Base-by-base conservation (phyloP, 768 basidiomycete species). In the Boletus pseudopeckii region DNA sequence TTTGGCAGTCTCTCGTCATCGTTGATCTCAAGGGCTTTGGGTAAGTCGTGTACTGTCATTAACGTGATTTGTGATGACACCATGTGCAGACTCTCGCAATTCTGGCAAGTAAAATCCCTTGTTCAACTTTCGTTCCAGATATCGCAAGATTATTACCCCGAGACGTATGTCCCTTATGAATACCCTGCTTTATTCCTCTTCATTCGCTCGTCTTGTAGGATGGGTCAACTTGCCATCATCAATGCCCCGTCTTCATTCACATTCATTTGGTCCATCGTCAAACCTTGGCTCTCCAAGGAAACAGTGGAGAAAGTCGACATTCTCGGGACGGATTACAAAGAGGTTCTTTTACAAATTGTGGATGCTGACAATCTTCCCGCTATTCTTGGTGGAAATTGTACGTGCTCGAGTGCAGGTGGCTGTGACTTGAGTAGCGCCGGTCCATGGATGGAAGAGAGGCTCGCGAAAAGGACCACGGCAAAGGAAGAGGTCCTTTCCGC, bases 61-160 rank as follows among this genome's bases (percentile, higher is more conserved):
- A 33, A 48, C 22, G 4, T 18, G 14, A 37, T 32, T 32, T 22
- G 32, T 9, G 15, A 38, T 42, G 48, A 55, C 45, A 33, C 37
- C 20, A 36, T n/a, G 7, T 39, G 28, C 41, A 88, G 86, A 14
- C 66, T 88, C 43, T 69, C 74, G 37, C 82, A 87, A 59, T 90
- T 89, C 62, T 90, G 88, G 88, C 81, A 88, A 61, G 82, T 88
- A 74, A 87, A 84, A 64, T 71, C 76, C 41, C 73, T 89, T n/a
- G 78, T 77, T 22, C 75, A 81, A 45, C 72, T 68, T 46, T 81
- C 83, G 7, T 86, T 90, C 66, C 86, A 88, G 59, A 75, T 90
- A 51, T 88, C 86, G 2, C 88, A 90, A 67, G 85, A 88, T 60
- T 90, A 86, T 68, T 90, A 78, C 57, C 88, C 88, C 1, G 88